Evolutionary conservation across 2,329 filamentous ascomycete species (phyloP), one percentile per base, ranked within the genome.

Genomic region (Colletotrichum higginsianum): DNA sequence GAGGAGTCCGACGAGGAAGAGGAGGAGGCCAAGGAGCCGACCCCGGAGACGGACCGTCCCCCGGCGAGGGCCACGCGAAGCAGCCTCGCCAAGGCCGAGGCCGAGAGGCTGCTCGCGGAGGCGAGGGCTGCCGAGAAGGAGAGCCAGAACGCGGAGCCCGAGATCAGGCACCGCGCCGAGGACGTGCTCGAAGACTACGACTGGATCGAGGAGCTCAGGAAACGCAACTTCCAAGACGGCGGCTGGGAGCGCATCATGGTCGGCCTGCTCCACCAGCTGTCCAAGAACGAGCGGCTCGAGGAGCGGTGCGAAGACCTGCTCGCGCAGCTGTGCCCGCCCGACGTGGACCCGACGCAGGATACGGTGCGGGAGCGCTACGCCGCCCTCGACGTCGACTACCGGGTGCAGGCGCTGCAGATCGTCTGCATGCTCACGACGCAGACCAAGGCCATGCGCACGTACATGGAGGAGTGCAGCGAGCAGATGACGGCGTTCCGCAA

Each of bases 401-500:
- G 96, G 16, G 90, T 96, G 49, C 89, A 91, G 74, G 93, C 92
- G 26, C 86, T 99, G 56, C 93, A 98, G 79, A 92, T 97, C 46
- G 89, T 98, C 67, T 94, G 94, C 80, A 91, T 96, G 85, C 86
- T 98, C 72, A 95, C 94, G 2, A 88, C 95, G 67, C 92, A 95
- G 77, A 98, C 96, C 0, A 95, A 94, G 79, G 91, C 93, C 2
- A 89, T 98, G 75, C 92, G 96, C 64, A 92, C 90, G 18, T 97
- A 97, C 79, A 93, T 99, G 86, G 94, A 98, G 75, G 92, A 96
- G 74, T 97, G 95, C 82, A 94, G 93, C 74, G 94, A 96, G 78
- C 93, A 94, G 65, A 98, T 98, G 95, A 99, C 96, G 2, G 90
- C 91, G 66, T 94, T 97, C 78, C 92, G 96, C 61, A 99, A 99